Evolutionary conservation across 495 filamentous ascomycete genomes (phyloP).

Genomic region (Penicillium roqueforti): DNA sequence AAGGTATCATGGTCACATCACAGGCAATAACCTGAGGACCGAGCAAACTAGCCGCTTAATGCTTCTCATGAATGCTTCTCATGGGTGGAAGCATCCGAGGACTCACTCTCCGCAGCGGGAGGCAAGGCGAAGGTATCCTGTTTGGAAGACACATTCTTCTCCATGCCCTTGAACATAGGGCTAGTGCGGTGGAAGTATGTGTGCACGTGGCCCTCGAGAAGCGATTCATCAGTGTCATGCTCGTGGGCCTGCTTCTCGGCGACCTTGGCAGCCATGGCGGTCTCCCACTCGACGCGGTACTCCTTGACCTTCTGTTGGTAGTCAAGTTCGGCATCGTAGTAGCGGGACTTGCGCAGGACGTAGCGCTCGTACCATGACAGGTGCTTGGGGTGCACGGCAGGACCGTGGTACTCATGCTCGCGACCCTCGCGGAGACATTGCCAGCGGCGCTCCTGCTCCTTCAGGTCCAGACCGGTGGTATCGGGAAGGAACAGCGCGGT

Average conservation of each 20-base stretch:
- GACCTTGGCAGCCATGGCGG: slow-evolving; percentile 43
- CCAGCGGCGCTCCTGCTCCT: slow-evolving; percentile 92
- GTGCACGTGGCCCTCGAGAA: slow-evolving; percentile 45
- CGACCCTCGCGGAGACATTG: slow-evolving; percentile 69
- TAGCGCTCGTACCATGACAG: slow-evolving; percentile 77
- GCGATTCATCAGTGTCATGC: slow-evolving; percentile 38
- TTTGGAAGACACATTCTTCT: slow-evolving; percentile 31
- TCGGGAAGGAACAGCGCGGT: slow-evolving; percentile 82
- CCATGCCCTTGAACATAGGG: slow-evolving; percentile 47
- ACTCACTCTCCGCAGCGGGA: slow-evolving; percentile 35
- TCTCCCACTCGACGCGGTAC: slow-evolving; percentile 65
- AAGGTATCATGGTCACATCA: neutral
- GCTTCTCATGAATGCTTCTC: slow-evolving; percentile 27
- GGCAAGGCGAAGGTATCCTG: slow-evolving; percentile 39
- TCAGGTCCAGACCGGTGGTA: slow-evolving; percentile 87
- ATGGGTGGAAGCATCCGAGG: slow-evolving; percentile 16
- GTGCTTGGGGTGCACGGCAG: slow-evolving; percentile 82
- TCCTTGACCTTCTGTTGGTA: slow-evolving; percentile 75
- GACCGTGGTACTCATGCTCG: slow-evolving; percentile 77
- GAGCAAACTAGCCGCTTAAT: neutral
- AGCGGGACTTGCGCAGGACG: slow-evolving; percentile 58
- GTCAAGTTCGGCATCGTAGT: slow-evolving; percentile 75
- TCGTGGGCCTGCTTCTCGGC: slow-evolving; percentile 44
- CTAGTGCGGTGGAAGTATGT: slow-evolving; percentile 48
- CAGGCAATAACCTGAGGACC: neutral